Evolutionary conservation across 768 basidiomycete species (phyloP).

Genomic region (Vararia minispora): DNA sequence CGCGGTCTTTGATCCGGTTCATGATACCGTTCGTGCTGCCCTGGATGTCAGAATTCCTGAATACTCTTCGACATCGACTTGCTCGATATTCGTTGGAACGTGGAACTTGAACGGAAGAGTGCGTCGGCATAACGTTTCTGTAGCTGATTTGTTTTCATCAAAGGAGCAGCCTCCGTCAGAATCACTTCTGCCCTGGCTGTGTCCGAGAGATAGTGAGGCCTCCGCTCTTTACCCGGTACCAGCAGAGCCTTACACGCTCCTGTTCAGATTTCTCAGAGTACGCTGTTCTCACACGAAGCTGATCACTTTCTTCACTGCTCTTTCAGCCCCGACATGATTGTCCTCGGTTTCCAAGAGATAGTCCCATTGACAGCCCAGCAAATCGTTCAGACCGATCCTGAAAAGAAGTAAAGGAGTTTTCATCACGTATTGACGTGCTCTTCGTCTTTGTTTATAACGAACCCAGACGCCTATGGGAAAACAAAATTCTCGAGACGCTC

Average conservation of each 20-base stretch:
- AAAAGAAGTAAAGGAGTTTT: conserved; percentile 55
- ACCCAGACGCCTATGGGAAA: conserved; percentile 77
- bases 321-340: conserved; percentile 76
- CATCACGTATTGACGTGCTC: too few relatives aligned
- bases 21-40: conserved; percentile 70
- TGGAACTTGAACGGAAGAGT: conserved; percentile 96
- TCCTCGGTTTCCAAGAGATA: conserved; percentile 92
- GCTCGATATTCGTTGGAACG: conserved; percentile 77
- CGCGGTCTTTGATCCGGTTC: conserved; percentile 87
- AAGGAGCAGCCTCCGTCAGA: conserved; percentile 68
- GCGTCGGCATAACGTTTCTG: conserved; percentile 14
- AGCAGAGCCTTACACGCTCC: background rate
- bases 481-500: conserved; percentile 67
- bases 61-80: conserved; percentile 69
- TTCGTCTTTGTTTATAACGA: background rate
- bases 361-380: conserved; percentile 97
- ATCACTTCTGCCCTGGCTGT: conserved; percentile 82
- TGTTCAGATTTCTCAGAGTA: conserved; percentile 36
- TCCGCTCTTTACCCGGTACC: background rate
- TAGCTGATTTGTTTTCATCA: conserved; percentile 2
- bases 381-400: conserved; percentile 91
- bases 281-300: conserved; percentile 13
- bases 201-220: conserved; percentile 64
- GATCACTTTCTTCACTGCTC: background rate
- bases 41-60: conserved; percentile 70